Conservation (phyloP, 257 asterid species). For the Plectranthus barbatus region DNA sequence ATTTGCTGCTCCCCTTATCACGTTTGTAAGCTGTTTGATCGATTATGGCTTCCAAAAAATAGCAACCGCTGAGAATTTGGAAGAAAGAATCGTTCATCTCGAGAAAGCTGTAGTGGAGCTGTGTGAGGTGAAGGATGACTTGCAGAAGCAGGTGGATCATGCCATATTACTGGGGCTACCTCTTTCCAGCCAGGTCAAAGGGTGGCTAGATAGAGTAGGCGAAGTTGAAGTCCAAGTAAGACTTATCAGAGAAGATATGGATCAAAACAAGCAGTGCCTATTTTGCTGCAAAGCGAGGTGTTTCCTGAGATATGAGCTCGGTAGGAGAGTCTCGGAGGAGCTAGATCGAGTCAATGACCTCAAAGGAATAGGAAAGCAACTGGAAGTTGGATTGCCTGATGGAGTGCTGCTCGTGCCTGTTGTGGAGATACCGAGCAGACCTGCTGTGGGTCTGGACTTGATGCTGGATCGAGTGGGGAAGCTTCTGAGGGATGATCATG, state of each 20-base stretch:
- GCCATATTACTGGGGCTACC: conserved; percentile 32
- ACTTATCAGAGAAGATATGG: conserved; percentile 20
- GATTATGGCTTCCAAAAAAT: background rate
- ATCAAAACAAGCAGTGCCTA: conserved; percentile 9
- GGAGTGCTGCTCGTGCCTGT: conserved; percentile 41
- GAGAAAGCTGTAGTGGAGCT: conserved; percentile 34
- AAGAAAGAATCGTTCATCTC: conserved; percentile 19
- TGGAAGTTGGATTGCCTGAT: conserved; percentile 33
- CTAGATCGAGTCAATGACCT: conserved; percentile 23
- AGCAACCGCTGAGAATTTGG: conserved; percentile 8
- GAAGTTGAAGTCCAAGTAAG: conserved; percentile 28
- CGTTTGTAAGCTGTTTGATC: background rate
- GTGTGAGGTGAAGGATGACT: conserved; percentile 30
- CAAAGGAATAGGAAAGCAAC: conserved; percentile 16
- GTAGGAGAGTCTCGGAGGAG: conserved; percentile 17
- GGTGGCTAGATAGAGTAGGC: conserved; percentile 40
- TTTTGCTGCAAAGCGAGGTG: conserved; percentile 12
- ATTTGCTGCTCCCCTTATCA: conserved; percentile 12
- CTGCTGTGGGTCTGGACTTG: conserved; percentile 30
- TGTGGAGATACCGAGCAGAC: conserved; percentile 39
- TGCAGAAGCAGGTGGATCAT: conserved; percentile 36
- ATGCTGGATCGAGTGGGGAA: conserved; percentile 22
- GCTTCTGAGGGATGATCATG: conserved; percentile 21
- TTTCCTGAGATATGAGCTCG: conserved; percentile 15
- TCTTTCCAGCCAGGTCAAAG: conserved; percentile 37